Evolutionary conservation across 108 stramenopile genomes (phyloP), one percentile per base, ranked within the genome.

Genomic region (Fistulifera pelliculosa): DNA sequence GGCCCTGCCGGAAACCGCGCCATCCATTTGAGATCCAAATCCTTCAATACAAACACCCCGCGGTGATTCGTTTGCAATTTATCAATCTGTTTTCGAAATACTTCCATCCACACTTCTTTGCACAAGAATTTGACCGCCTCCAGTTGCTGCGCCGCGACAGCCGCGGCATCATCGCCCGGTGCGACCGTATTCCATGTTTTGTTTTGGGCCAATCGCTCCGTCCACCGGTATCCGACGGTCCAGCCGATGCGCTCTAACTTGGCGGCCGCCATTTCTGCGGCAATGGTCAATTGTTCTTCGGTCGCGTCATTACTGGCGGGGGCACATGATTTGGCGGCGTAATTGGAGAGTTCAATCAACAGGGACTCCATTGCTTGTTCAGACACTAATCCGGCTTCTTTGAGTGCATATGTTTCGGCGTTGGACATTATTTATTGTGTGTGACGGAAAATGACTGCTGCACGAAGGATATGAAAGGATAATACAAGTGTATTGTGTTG

Each of bases 1-100:
- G 67, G 67, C 47, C 82, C 83, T 12, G 79, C 47, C 5, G 90
- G 90, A 8, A 87, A 63, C 38, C 85, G 70, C 25, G 73, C 54
- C 56, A 91, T 43, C 90, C 90, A 91, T 47, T 72, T 68, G 13
- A 91, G 57, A 45, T 87, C 79, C 52, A 80, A 61, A 68, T 96
- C 94, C 53, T 93, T 90, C 26, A 96, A 56, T 0, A 96, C 94
- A 65, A 96, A 96, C 0, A 94, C 90, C 17, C 94, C 94, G 38
- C 91, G 61, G 64, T 96, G 94, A 69, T 96, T 96, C 31, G 94
- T 96, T 69, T 96, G 94, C 38, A 96, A 62, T 60, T 96, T 96
- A 49, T 96, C 94, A 51, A 96, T 85, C 69, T 94, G 87, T 59
- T 96, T 96, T 4, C 89, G 69, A 52, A 94, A 96, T 26, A 96